A percentile compares a stretch with the other conserved stretches of the same genome.
Evolutionary conservation across 257 asterid genomes (phyloP).

Genomic region (Handroanthus guayacan): DNA sequence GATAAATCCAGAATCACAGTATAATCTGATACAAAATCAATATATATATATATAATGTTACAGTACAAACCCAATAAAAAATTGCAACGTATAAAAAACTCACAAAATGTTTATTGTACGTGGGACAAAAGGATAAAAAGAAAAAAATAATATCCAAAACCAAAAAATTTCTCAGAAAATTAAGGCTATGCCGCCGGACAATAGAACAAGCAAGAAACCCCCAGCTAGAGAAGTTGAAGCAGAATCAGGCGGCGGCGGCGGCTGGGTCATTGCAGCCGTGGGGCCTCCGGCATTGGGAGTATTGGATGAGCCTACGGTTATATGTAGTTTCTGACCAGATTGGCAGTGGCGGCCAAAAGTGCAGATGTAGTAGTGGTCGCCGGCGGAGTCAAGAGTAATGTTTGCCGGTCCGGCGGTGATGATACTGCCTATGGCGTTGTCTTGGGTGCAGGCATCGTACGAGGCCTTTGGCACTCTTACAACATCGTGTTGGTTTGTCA

Average conservation of each 20-base stretch:
- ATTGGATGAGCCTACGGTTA: slow-evolving; percentile 39
- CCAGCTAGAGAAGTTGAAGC: slow-evolving; percentile 25
- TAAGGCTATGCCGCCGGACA: slow-evolving; percentile 24
- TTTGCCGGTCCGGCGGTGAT: slow-evolving; percentile 49
- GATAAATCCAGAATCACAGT: neutral
- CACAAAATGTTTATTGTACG: neutral
- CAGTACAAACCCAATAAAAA: too few species aligned
- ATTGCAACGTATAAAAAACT: neutral
- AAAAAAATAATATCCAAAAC: neutral
- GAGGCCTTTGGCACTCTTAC: slow-evolving; percentile 49
- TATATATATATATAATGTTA: neutral
- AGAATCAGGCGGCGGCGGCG: slow-evolving; percentile 24
- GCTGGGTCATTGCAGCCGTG: neutral
- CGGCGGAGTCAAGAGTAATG: slow-evolving; percentile 48
- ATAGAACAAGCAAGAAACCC: slow-evolving; percentile 21
- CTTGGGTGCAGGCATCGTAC: slow-evolving; percentile 48
- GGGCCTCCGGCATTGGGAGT: slow-evolving; percentile 23
- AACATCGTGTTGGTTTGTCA: slow-evolving; percentile 48
- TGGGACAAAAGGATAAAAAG: neutral
- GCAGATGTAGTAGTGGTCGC: slow-evolving; percentile 57
- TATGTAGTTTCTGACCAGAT: slow-evolving; percentile 50
- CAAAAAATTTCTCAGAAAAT: slow-evolving; percentile 5
- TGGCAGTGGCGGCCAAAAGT: slow-evolving; percentile 53
- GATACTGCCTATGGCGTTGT: slow-evolving; percentile 37
- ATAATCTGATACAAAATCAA: neutral